phyloP scores from a whole-genome alignment of 768 basidiomycete species.

The Boletus eberwhitei region DNA sequence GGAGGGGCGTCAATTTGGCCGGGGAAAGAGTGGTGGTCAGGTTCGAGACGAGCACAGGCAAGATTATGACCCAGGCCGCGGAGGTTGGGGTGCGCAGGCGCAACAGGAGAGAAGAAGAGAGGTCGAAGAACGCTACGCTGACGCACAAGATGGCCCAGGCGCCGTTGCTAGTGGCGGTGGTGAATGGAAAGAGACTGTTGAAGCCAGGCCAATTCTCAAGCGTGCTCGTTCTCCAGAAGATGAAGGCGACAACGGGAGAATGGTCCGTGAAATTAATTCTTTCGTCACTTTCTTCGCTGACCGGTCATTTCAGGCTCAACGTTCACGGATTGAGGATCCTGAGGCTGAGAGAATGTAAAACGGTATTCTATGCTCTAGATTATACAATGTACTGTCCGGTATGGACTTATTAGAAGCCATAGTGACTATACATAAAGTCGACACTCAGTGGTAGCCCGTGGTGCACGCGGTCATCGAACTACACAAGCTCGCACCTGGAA shows the following conservation, averaged over 20 bases:
- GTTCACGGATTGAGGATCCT: slow-evolving; percentile 58
- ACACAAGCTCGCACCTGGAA: slow-evolving; percentile 48
- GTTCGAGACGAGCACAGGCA: slow-evolving; percentile 94
- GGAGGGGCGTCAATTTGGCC: slow-evolving; percentile 95
- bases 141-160: slow-evolving; percentile 74
- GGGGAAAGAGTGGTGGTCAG: slow-evolving; percentile 97
- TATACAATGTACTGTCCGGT: slow-evolving; percentile 9
- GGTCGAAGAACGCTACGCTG: slow-evolving; percentile 83
- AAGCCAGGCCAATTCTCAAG: slow-evolving; percentile 51
- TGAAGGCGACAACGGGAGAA: slow-evolving; percentile 56
- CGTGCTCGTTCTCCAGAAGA: slow-evolving; percentile 77
- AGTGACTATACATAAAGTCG: slow-evolving; percentile 12
- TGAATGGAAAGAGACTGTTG: slow-evolving; percentile 71
- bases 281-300: slow-evolving; percentile 4
- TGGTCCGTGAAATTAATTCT: slow-evolving; percentile 40
- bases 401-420: slow-evolving; percentile 17
- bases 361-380: slow-evolving; percentile 24
- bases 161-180: slow-evolving; percentile 82
- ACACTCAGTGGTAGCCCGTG: background rate
- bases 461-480: slow-evolving; percentile 39
- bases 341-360: slow-evolving; percentile 70
- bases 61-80: slow-evolving; percentile 95
- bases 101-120: slow-evolving; percentile 77
- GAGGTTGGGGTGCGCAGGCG: slow-evolving; percentile 90
- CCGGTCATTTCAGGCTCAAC: slow-evolving; percentile 44